Conservation (phyloP, 345 rosid species). For the Linum trigynum region DNA sequence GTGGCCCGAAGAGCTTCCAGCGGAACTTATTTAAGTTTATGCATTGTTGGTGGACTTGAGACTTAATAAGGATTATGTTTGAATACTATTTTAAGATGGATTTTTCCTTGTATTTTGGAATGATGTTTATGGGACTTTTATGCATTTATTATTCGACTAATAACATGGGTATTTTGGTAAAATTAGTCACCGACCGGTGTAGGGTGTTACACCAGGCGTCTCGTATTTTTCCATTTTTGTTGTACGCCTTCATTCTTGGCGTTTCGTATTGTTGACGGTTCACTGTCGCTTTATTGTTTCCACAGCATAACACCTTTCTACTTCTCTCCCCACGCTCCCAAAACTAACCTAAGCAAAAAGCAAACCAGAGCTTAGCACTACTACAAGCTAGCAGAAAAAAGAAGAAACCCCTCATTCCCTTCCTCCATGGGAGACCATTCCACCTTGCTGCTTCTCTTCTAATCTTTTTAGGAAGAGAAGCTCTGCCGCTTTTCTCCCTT, state of each 20-base stretch:
- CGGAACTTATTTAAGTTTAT: too few species aligned
- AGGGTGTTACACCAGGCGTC: too few species aligned
- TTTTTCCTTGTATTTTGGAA: too few species aligned
- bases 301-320: background rate
- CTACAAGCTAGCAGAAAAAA: background rate
- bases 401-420: background rate
- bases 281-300: background rate
- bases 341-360: background rate
- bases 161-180: too few species aligned
- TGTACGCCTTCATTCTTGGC: background rate
- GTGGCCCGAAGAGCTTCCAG: too few species aligned
- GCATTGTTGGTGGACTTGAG: too few species aligned
- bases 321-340: background rate
- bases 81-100: too few species aligned
- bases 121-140: too few species aligned
- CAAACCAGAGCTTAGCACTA: background rate
- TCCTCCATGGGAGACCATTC: background rate
- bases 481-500: background rate
- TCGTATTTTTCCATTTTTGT: too few species aligned
- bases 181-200: too few species aligned
- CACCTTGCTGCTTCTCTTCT: background rate
- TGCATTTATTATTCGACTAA: too few species aligned
- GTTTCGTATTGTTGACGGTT: background rate
- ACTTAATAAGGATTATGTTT: too few species aligned
- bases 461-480: background rate